A percentile compares a stretch with the other conserved stretches of the same genome.
phyloP scores from a whole-genome alignment of 768 basidiomycete genomes.

The Lactifluus pinguis region DNA sequence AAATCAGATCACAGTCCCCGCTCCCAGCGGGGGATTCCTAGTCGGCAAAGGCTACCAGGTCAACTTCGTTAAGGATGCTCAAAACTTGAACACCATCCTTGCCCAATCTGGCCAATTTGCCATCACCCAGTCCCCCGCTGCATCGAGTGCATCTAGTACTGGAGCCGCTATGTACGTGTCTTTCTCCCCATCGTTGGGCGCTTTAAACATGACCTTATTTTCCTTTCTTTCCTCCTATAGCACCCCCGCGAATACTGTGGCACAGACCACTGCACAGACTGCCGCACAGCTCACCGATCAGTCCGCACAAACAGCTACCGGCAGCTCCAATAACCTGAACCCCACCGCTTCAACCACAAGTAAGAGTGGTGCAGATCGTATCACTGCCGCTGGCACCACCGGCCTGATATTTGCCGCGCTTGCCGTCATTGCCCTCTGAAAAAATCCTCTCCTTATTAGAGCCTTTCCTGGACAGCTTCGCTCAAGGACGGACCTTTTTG shows the following conservation, averaged over 20 bases:
- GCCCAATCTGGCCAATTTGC: constrained; percentile 65
- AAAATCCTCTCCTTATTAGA: neutral
- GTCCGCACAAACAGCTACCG: neutral
- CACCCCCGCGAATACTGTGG: neutral
- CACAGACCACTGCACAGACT: too few relatives aligned
- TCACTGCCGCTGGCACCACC: constrained; percentile 1
- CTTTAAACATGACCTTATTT: neutral
- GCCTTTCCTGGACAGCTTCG: neutral
- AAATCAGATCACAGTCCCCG: constrained; percentile 33
- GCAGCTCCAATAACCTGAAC: neutral
- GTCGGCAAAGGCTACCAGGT: constrained; percentile 54
- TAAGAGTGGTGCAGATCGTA: constrained; percentile 7
- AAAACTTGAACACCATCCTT: constrained; percentile 43
- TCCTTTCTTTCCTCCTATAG: neutral
- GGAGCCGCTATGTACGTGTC: neutral
- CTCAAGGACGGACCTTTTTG: neutral
- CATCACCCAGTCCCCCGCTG: constrained; percentile 28
- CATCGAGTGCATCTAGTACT: constrained; percentile 3
- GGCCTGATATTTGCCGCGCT: constrained; percentile 9
- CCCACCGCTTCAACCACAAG: constrained; percentile 5
- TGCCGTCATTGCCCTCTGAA: constrained; percentile 11
- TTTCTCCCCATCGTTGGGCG: neutral
- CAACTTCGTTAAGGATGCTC: constrained; percentile 51
- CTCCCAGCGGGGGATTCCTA: constrained; percentile 61
- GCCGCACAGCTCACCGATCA: neutral